Evolutionary conservation across 1,284 basidiomycete species (phyloP), one percentile per base, ranked within the genome.

Genomic region (Butyriboletus appendiculatus): DNA sequence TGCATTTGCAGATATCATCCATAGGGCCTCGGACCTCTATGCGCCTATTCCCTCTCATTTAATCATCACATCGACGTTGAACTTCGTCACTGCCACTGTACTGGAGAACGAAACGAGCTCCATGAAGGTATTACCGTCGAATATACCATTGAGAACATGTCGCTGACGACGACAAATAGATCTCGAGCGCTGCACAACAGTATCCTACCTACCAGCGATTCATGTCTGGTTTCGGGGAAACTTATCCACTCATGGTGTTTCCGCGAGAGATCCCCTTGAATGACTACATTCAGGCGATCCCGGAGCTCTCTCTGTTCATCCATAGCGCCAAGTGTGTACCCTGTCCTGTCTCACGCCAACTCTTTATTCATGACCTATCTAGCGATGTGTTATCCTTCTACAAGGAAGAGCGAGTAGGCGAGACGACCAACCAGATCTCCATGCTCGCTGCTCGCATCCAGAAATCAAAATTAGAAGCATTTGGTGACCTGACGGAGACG

Each of bases 301-400:
- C 73, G 5, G 70, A 70, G 32, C 59, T 72, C 26, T 62, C 58
- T 33, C 32, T 59, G 11, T 71, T 69, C 51, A 62, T 71, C 24
- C 60, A 71, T 34, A 57, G 67, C 24, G 57, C 57, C 39, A 76
- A 76, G 75, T 75, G 28, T 32, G 70, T 65, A 33, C 12, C 7
- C 37, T 12, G 10, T 18, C 20, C 6, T 18, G 12, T 41, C 26
- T 40, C 20, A 8, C 2, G 15, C 35, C 0, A n/a, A 18, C 24
- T 5, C 9, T 3, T 20, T 35, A 45, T 5, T 46, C 5, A 59
- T 9, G n/a, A 24, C 9, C 4, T 6, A 5, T 28, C 34, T 30
- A 77, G 75, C 38, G 73, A 78, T 40, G 57, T 75, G n/a, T 52
- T 77, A 0, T 77, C 73, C 0, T 78, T 75, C 46, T 75, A 74